Percentiles rank a stretch among this genome's conserved stretches.
Conservation (phyloP, 1,284 basidiomycete genomes). For the Puccinia novopanici region DNA sequence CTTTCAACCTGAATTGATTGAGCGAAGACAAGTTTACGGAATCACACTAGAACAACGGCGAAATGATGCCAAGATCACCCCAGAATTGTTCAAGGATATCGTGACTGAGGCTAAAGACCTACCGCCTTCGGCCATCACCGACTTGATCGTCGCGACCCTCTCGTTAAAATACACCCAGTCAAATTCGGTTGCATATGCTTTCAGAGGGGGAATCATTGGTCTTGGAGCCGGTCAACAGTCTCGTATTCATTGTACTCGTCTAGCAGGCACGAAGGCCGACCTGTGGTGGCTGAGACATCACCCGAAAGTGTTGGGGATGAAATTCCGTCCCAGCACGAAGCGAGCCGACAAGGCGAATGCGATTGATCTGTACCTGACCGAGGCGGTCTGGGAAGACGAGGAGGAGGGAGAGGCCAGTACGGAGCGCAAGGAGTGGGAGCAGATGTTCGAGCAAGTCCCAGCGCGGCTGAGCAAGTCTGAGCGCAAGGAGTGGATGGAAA, state of each 20-base stretch:
- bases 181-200: slow-evolving; percentile 96
- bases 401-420: slow-evolving; percentile 60
- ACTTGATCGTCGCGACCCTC: slow-evolving; percentile 90
- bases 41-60: slow-evolving; percentile 86
- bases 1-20: slow-evolving; percentile 74
- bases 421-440: slow-evolving; percentile 89
- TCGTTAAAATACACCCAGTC: slow-evolving; percentile 99
- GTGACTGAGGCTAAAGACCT: slow-evolving; percentile 87
- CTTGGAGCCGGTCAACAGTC: slow-evolving; percentile 98
- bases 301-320: slow-evolving; percentile 81
- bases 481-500: slow-evolving; percentile 70
- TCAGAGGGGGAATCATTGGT: slow-evolving; percentile 88
- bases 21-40: slow-evolving; percentile 94
- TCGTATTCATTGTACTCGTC: slow-evolving; percentile 96
- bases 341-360: slow-evolving; percentile 97
- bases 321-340: slow-evolving; percentile 97
- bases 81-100: slow-evolving; percentile 78
- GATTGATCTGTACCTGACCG: slow-evolving; percentile 93
- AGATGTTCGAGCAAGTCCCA: slow-evolving; percentile 76
- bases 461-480: slow-evolving; percentile 71
- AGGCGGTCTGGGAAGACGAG: slow-evolving; percentile 74
- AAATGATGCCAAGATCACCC: slow-evolving; percentile 87
- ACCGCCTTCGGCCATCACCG: slow-evolving; percentile 72
- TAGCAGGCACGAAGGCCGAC: slow-evolving; percentile 97
- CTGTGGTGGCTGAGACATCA: slow-evolving; percentile 99